Base-by-base conservation (phyloP, 2,329 filamentous ascomycete species). In the Aspergillus calidoustus region DNA sequence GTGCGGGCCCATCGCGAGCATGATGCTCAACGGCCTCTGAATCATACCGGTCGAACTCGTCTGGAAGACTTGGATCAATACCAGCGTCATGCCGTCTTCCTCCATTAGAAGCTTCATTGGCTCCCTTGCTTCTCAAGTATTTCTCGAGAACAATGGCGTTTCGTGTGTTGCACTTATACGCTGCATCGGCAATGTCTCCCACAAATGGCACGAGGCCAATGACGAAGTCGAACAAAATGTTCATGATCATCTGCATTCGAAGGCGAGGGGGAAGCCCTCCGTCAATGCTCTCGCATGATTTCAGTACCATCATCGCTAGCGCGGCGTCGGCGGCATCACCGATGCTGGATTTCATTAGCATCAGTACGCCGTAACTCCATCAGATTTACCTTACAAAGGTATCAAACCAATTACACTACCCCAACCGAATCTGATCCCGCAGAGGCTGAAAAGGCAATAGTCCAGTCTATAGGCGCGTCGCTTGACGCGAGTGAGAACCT, bases 381-480 rank as follows among this genome's bases (percentile, higher is more conserved):
- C 6, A n/a, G n/a, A 41, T n/a, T 66, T 13, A 59, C 85, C 91
- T 83, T 84, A 92, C 86, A 86, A 86, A 69, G 95, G 95, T 58
- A 98, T 77, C 7, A 98, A 74, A 15, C 89, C 95, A 70, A 98
- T 91, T 61, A 97, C 86, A 69, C 89, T 91, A 55, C 91, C 87
- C 92, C 93, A 97, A 58, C 95, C 95, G 73, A 98, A 93, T 61
- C 89, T 87, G 62, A 96, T 84, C 48, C 93, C 92, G 66, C 90
- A 86, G 72, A 92, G 86, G 72, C 86, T 93, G 81, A 94, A 96
- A 6, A 97, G 85, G 59, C 86, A 87, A 82, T 92, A 90, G 77
- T 98, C 95, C 28, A 97, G 86, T 43, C 87, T 85, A 78, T 97
- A 96, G 38, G 95, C 93, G 61, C 90, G 86, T 69, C 90, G 86